A percentile compares a stretch with the other conserved stretches of the same genome.
These are phyloP conservation scores for Austropuccinia psidii DNA, from an alignment of 1,284 basidiomycete species.

Conservation along the genomic window DNA sequence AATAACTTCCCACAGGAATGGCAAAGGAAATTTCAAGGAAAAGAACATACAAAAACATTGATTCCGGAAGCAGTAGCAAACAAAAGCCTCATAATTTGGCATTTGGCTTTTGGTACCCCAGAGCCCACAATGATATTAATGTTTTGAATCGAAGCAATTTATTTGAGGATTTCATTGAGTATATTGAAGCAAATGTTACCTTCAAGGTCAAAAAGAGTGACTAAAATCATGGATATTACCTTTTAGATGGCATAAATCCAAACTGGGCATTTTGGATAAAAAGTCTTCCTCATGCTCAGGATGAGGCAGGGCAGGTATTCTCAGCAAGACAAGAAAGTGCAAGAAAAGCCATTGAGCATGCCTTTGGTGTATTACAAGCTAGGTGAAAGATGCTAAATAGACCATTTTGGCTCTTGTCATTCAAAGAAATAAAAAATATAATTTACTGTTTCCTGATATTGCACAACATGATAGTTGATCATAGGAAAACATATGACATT, in stretches of 20 bases:
- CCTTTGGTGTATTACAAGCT: not conserved
- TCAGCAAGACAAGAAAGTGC: not conserved
- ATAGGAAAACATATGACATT: not conserved
- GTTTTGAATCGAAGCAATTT: not conserved
- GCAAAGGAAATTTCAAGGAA: not conserved
- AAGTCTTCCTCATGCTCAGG: not conserved
- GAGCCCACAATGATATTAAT: constrained; percentile 1
- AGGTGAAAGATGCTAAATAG: not conserved
- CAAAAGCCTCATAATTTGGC: not conserved
- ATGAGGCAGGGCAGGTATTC: not conserved
- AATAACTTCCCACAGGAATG: constrained; percentile 1
- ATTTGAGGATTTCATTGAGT: not conserved
- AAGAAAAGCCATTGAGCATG: not conserved
- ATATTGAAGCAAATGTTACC: not conserved
- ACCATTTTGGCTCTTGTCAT: not conserved
- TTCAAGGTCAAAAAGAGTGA: not conserved
- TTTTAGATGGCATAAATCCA: not conserved
- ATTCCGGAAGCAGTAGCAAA: not conserved
- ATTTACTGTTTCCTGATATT: not conserved
- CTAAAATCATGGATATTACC: not conserved
- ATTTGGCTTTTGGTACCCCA: constrained; percentile 3
- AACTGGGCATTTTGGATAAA: not conserved
- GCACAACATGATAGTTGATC: not conserved
- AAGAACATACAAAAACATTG: not conserved
- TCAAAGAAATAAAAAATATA: not conserved